Evolutionary conservation across 495 filamentous ascomycete species (phyloP).

Genomic region (Hyphodiscus hymeniophilus): DNA sequence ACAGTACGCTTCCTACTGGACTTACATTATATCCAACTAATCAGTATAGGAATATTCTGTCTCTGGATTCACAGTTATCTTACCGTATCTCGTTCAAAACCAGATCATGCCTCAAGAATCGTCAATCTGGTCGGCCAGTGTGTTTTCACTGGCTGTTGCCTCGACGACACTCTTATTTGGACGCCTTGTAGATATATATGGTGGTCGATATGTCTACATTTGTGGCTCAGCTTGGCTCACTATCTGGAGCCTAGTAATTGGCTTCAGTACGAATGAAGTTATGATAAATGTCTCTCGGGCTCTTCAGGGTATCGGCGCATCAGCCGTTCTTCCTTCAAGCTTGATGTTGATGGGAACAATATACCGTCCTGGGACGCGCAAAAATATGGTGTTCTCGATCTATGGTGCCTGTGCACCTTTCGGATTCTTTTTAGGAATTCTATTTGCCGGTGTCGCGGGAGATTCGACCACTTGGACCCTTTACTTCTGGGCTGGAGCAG

Average conservation of each 20-base stretch:
- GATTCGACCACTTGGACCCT: constrained; percentile 57
- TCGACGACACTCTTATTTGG: constrained; percentile 67
- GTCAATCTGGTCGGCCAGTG: constrained; percentile 67
- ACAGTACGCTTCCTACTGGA: too few relatives aligned
- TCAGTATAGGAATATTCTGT: constrained; percentile 75
- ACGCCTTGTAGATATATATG: constrained; percentile 66
- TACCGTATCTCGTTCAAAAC: constrained; percentile 55
- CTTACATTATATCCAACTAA: too few relatives aligned
- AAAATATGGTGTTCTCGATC: constrained; percentile 72
- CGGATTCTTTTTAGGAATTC: constrained; percentile 62
- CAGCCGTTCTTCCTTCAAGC: constrained; percentile 65
- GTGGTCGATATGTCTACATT: constrained; percentile 61
- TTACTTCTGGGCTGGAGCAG: constrained; percentile 69
- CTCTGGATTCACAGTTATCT: constrained; percentile 72
- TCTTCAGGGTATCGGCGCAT: constrained; percentile 66
- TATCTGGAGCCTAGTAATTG: constrained; percentile 60
- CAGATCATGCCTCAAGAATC: constrained; percentile 54
- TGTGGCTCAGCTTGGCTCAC: constrained; percentile 59
- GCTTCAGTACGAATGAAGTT: constrained; percentile 55
- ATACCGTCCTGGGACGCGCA: constrained; percentile 73
- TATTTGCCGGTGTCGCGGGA: constrained; percentile 61
- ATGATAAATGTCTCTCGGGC: constrained; percentile 69
- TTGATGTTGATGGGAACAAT: constrained; percentile 69
- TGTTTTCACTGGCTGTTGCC: constrained; percentile 64
- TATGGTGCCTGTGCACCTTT: constrained; percentile 70